Evolutionary conservation across 2,329 filamentous ascomycete species (phyloP), one percentile per base, ranked within the genome.

Genomic region (Ophiocordyceps unilateralis): DNA sequence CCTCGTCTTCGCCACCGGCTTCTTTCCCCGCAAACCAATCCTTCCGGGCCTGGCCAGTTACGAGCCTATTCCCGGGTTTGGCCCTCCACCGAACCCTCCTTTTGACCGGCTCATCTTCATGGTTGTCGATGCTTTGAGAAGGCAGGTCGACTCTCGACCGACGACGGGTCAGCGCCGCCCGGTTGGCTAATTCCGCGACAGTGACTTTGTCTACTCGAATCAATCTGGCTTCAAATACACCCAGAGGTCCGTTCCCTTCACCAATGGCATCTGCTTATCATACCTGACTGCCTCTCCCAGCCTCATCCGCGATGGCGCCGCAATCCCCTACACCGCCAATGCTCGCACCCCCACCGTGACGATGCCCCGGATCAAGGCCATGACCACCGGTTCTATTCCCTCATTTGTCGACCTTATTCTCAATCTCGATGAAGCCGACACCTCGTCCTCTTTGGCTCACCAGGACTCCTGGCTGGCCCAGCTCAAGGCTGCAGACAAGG

Each of bases 381-480:
- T 98, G 49, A 98, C 91, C 1, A 96, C 91, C 1, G 91, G 91
- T 47, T 95, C 89, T 2, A 91, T 94, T n/a, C 91, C 91, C 3
- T 96, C 89, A 2, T 98, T 98, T 60, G 76, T 96, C 46, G 91
- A 98, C 59, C 82, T 95, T 15, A 93, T 98, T 47, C 72, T 98
- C 46, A 98, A 96, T 57, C 85, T 98, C 57, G 85, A 93, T 49
- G 91, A 98, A 62, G 87, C 80, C 17, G 91, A 98, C 58, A 89
- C 85, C 3, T 82, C 83, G 14, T 94, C 91, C 1, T 89, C 83
- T 3, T 73, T 98, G 21, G 80, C 84, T 14, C 74, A 74, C 23
- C 91, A 96, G 62, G 91, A 98, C 58, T 94, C 87, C 26, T 98
- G 93, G 89, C 74, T 98, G 22, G 83, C 87, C 30, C 91, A 98